phyloP scores from a whole-genome alignment of 164 flowering plant genomes.

The Vitis cinerea region DNA sequence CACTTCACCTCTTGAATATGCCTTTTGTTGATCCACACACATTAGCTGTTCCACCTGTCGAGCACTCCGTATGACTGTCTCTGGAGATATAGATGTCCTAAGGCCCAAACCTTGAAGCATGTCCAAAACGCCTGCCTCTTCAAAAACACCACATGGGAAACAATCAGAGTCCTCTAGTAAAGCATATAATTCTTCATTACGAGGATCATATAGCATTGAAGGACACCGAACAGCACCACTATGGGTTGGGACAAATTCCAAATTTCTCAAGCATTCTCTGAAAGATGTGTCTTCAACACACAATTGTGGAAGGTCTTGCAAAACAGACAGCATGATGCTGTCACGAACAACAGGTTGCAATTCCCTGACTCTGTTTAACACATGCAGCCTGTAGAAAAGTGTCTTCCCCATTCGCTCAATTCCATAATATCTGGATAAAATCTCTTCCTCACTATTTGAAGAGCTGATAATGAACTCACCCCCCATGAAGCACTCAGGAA shows the following conservation, averaged over 20 bases:
- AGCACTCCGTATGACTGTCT: conserved; percentile 77
- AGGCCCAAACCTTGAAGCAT: conserved; percentile 90
- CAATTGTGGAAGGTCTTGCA: conserved; percentile 79
- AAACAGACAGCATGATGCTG: conserved; percentile 65
- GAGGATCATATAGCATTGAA: conserved; percentile 78
- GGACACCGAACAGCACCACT: conserved; percentile 66
- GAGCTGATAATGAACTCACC: conserved; percentile 57
- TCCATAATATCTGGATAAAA: conserved; percentile 66
- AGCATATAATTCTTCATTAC: conserved; percentile 84
- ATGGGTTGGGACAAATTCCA: conserved; percentile 77
- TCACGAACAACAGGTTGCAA: conserved; percentile 72
- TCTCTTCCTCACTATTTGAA: conserved; percentile 63
- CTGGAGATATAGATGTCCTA: conserved; percentile 69
- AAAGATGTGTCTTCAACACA: conserved; percentile 67
- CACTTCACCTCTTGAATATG: conserved; percentile 70
- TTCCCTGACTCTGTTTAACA: conserved; percentile 50
- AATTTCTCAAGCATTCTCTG: conserved; percentile 54
- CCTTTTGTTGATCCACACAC: conserved; percentile 63
- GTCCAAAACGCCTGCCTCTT: conserved; percentile 64
- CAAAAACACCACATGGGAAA: conserved; percentile 73
- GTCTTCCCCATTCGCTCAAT: conserved; percentile 79
- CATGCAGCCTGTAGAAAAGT: conserved; percentile 58
- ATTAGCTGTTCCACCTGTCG: conserved; percentile 61
- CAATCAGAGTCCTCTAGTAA: conserved; percentile 74
- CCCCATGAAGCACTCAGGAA: conserved; percentile 55